Conservation (phyloP, 2,329 filamentous ascomycete species). For the Microcyclosporella mali region DNA sequence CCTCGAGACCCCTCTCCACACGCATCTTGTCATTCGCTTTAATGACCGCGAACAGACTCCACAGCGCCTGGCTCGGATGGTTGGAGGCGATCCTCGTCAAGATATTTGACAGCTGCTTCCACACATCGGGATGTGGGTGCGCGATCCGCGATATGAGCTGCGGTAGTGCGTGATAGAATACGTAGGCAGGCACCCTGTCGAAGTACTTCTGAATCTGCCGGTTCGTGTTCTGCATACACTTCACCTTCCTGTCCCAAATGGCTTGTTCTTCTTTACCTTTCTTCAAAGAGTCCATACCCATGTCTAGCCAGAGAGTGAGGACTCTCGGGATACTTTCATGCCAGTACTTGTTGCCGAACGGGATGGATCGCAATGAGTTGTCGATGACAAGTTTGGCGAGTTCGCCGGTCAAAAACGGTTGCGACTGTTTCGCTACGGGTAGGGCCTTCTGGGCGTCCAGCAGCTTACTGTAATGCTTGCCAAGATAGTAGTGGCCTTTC, state of each 20-base stretch:
- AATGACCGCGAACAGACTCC: conserved; percentile 82
- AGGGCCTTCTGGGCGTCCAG: conserved; percentile 81
- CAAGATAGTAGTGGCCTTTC: conserved; percentile 94
- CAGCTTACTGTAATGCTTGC: conserved; percentile 94
- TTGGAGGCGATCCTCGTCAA: conserved; percentile 77
- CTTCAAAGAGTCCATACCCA: conserved; percentile 63
- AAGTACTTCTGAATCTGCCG: conserved; percentile 74
- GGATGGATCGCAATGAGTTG: conserved; percentile 82
- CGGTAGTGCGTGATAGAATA: conserved; percentile 77
- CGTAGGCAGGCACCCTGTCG: conserved; percentile 62
- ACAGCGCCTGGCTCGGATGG: conserved; percentile 88
- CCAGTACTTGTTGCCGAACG: conserved; percentile 88
- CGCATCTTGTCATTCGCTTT: conserved; percentile 72
- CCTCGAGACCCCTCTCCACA: conserved; percentile 44
- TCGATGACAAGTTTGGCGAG: conserved; percentile 83
- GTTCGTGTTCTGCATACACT: conserved; percentile 64
- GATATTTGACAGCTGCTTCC: conserved; percentile 68
- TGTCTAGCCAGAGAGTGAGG: conserved; percentile 87
- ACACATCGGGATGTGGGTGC: conserved; percentile 73
- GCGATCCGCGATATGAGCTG: conserved; percentile 95
- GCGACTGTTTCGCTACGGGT: conserved; percentile 62
- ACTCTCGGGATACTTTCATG: conserved; percentile 91
- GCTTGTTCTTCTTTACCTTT: conserved; percentile 42
- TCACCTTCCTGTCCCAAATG: conserved; percentile 48
- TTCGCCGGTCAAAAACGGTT: conserved; percentile 63